Percentiles rank a stretch among this genome's conserved stretches.
These are phyloP conservation scores for Solanum medicagineum DNA, from an alignment of 257 asterid species.

Conservation along the genomic window DNA sequence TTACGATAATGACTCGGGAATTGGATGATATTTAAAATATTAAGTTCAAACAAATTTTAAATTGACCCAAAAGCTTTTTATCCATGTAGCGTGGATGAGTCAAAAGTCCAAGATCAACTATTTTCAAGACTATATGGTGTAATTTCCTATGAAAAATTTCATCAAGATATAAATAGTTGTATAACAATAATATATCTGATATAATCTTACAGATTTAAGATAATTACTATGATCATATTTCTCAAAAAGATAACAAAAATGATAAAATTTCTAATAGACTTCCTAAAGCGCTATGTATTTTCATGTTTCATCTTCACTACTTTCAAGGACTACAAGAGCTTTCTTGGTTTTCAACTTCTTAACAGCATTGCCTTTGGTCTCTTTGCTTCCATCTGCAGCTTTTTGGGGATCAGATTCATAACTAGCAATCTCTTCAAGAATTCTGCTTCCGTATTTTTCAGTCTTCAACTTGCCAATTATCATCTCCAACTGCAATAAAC, in stretches of 20 bases:
- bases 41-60: not conserved
- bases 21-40: not conserved
- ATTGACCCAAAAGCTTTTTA: not conserved
- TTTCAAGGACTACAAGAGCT: conserved; percentile 46
- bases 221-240: not conserved
- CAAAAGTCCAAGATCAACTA: not conserved
- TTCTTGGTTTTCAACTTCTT: conserved; percentile 45
- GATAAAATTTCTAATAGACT: not conserved
- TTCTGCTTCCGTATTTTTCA: conserved; percentile 54
- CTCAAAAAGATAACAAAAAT: not conserved
- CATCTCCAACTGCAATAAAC: conserved; percentile 64
- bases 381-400: conserved; percentile 19
- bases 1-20: not conserved
- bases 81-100: not conserved
- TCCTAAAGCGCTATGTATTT: not conserved
- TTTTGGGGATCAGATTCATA: conserved; percentile 23
- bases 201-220: not conserved
- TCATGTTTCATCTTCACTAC: conserved; percentile 73
- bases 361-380: conserved; percentile 12
- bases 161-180: not conserved
- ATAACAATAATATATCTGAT: not conserved
- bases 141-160: not conserved
- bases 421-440: conserved; percentile 41
- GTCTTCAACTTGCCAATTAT: conserved; percentile 81
- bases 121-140: not conserved